Percentiles rank a stretch among this genome's conserved stretches.
phyloP scores from a whole-genome alignment of 257 asterid genomes.

The Schizonepeta tenuifolia region DNA sequence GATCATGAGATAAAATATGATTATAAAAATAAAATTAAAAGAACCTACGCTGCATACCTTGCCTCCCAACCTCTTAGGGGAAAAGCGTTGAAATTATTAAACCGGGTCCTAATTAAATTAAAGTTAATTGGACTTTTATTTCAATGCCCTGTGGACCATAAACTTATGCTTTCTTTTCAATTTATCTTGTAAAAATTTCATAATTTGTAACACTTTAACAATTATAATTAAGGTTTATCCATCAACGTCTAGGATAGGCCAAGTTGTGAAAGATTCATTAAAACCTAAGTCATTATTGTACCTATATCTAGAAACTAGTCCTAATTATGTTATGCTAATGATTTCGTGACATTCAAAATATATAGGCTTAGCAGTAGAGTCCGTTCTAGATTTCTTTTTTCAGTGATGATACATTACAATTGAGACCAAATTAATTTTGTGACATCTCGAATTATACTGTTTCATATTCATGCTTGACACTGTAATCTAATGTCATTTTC shows the following conservation, averaged over 20 bases:
- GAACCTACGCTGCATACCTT: neutral
- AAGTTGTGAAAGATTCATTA: slow-evolving; percentile 20
- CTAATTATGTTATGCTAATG: slow-evolving; percentile 18
- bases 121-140: neutral
- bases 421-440: neutral
- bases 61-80: neutral
- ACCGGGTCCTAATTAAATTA: neutral
- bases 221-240: neutral
- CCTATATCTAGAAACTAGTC: slow-evolving; percentile 25
- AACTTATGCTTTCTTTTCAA: neutral
- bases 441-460: neutral
- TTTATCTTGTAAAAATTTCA: neutral
- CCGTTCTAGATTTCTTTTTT: neutral
- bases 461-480: slow-evolving; percentile 22
- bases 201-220: neutral
- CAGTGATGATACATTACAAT: too few species aligned
- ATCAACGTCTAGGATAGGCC: slow-evolving; percentile 4
- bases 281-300: slow-evolving; percentile 10
- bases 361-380: neutral
- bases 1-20: neutral
- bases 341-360: slow-evolving; percentile 7
- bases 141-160: neutral
- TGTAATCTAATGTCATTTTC: slow-evolving; percentile 16
- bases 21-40: neutral
- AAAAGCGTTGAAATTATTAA: neutral